phyloP scores from a whole-genome alignment of 2,329 filamentous ascomycete genomes.

The Exophiala aquamarina region DNA sequence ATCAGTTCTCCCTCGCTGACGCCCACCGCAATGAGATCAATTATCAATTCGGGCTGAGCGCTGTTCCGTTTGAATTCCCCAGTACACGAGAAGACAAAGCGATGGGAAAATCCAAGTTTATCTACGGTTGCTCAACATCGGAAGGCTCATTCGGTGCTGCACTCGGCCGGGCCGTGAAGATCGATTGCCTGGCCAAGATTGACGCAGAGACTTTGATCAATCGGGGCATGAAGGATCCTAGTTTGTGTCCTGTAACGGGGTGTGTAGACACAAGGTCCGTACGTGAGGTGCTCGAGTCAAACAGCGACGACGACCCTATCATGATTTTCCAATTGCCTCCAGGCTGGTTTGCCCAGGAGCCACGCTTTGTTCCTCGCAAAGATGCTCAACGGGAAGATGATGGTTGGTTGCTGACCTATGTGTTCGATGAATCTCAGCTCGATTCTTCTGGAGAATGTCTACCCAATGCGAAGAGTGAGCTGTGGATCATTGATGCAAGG shows the following conservation, averaged over 20 bases:
- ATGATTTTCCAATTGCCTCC: constrained; percentile 61
- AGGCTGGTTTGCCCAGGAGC: constrained; percentile 66
- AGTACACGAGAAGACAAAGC: constrained; percentile 54
- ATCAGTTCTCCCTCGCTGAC: constrained; percentile 50
- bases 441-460: constrained; percentile 49
- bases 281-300: constrained; percentile 50
- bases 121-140: constrained; percentile 67
- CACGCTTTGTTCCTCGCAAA: constrained; percentile 59
- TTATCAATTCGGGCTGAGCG: constrained; percentile 64
- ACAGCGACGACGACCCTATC: constrained; percentile 55
- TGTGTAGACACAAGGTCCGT: constrained; percentile 62
- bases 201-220: constrained; percentile 56
- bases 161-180: constrained; percentile 65
- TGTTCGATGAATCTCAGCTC: constrained; percentile 68
- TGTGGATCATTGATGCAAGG: constrained; percentile 68
- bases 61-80: constrained; percentile 69
- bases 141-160: constrained; percentile 59
- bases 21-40: constrained; percentile 42
- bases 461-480: constrained; percentile 53
- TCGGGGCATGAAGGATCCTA: constrained; percentile 48
- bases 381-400: constrained; percentile 57
- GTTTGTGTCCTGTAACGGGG: constrained; percentile 52
- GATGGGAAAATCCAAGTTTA: constrained; percentile 60
- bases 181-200: constrained; percentile 65
- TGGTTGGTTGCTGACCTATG: constrained; percentile 67